Evolutionary conservation across 768 basidiomycete species (phyloP), one percentile per base, ranked within the genome.

Genomic region (Russula ochroleuca): DNA sequence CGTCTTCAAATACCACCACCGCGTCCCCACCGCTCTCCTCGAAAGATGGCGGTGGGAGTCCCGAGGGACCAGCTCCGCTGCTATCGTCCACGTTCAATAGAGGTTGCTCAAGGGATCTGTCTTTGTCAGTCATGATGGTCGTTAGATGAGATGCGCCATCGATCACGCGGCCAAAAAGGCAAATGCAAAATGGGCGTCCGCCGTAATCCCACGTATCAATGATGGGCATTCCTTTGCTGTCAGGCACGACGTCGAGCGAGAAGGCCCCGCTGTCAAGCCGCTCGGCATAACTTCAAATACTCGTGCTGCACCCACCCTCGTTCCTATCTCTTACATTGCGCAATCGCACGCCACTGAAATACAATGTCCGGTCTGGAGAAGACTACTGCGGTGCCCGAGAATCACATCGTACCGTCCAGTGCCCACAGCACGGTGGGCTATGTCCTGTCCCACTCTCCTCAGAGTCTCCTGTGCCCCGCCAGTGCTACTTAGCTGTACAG

Each of bases 1-100:
- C 66, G 11, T 71, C 63, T 25, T 69, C 61, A 47, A 77, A 68
- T 21, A 72, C 64, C 41, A 71, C 58, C 38, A 74, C 47, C 11
- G 68, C 47, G 7, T 70, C 67, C 31, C 55, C 56, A 14, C 62
- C 50, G 38, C 71, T 64, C 23, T 67, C 63, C 55, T 72, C 66
- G 21, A 73, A 68, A 21, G 67, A 40, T 1, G 67, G 67, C 10
- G 67, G 67, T 5, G 58, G 41, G 23, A 50, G n/a, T 2, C 7
- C 49, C 2, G 67, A 68, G 3, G 62, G 25, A 43, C 66, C 62
- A 40, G 62, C 50, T 33, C 56, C 66, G 31, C 37, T 25, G 33
- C 48, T 9, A 14, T 41, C 33, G 40, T 19, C 35, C 5, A 35
- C 11, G 15, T 52, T 51, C 31, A 38, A 37, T 4, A 57, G 60